Base-by-base conservation (phyloP, 108 stramenopile species). In the Skeletonema grethae region DNA sequence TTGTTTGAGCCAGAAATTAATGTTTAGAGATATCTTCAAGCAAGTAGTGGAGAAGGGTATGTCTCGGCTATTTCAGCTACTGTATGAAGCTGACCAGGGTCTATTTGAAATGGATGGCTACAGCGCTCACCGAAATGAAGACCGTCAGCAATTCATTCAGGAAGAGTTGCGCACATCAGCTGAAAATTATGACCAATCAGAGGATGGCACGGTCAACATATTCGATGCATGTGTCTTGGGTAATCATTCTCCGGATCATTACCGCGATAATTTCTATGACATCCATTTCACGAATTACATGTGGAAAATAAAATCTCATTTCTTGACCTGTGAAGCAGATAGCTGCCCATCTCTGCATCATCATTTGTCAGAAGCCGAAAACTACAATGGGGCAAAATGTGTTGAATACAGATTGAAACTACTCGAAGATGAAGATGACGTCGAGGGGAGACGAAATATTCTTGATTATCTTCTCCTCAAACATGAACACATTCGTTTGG, bases 391-490 rank as follows among this genome's bases (percentile, higher is more conserved):
- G 25, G 25, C 1, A 28, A 28, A 28, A 28, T 28, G 25, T 28
- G 25, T 53, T 20, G 5, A 4, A 5, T 53, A 53, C 50, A 53
- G 50, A 53, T 53, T 53, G n/a, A 7, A 6, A 24, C 9, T 53
- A 22, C 50, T 53, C 22, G 8, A 53, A 53, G 50, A 53, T 53
- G 50, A 53, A 24, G n/a, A 7, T 53, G 50, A 53, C 50, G 50
- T 53, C 1, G 22, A 53, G 20, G 50, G 50, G 4, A 53, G 50
- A 22, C 50, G 9, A 53, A 9, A 53, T 7, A 53, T 53, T 53
- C 22, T 53, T 18, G 4, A 53, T 22, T 53, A 24, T 8, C 50
- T 53, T 9, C 50, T 53, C 2, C 20, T 9, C 22, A 53, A 53
- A 22, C 22, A 53, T 16, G n/a, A 4, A 7, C 22, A 53, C 5